Evolutionary conservation across 2,329 filamentous ascomycete genomes (phyloP).

Genomic region (Ciborinia camelliae): DNA sequence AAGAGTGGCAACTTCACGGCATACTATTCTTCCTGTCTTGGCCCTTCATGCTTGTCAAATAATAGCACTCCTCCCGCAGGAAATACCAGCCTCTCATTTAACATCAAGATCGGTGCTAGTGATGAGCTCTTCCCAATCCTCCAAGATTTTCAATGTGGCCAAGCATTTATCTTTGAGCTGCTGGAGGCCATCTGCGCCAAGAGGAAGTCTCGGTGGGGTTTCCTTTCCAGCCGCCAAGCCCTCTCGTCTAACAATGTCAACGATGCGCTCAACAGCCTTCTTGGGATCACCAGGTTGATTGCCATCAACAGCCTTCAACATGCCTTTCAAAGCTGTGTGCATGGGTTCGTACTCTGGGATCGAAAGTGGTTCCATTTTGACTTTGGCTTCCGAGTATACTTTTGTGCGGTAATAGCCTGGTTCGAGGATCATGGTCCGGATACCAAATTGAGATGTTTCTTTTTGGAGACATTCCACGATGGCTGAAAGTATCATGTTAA

Average conservation of each 20-base stretch:
- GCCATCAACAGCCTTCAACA: slow-evolving; percentile 33
- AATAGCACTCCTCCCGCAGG: neutral
- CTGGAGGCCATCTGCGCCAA: slow-evolving; percentile 39
- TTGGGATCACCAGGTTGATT: slow-evolving; percentile 43
- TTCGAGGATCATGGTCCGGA: slow-evolving; percentile 39
- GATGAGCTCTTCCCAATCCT: slow-evolving; percentile 27
- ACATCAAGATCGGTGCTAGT: slow-evolving; percentile 21
- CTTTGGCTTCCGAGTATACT: slow-evolving; percentile 34
- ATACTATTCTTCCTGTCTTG: neutral
- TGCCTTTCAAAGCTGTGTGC: slow-evolving; percentile 1
- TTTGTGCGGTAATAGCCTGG: slow-evolving; percentile 50
- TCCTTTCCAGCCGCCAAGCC: slow-evolving; percentile 37
- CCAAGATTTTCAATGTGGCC: slow-evolving; percentile 20
- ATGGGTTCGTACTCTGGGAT: slow-evolving; percentile 20
- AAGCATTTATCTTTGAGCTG: slow-evolving; percentile 33
- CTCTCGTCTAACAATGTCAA: slow-evolving; percentile 39
- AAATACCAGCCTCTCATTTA: neutral
- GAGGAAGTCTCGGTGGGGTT: slow-evolving; percentile 36
- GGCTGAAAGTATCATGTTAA: slow-evolving; percentile 6
- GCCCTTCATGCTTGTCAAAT: neutral
- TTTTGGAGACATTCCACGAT: slow-evolving; percentile 21
- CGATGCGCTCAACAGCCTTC: slow-evolving; percentile 40
- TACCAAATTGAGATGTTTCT: slow-evolving; percentile 23
- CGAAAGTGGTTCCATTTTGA: neutral
- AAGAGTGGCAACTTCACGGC: too few species aligned